Base-by-base conservation (phyloP, 164 flowering plant genomes). In the Tinospora cordifolia region DNA sequence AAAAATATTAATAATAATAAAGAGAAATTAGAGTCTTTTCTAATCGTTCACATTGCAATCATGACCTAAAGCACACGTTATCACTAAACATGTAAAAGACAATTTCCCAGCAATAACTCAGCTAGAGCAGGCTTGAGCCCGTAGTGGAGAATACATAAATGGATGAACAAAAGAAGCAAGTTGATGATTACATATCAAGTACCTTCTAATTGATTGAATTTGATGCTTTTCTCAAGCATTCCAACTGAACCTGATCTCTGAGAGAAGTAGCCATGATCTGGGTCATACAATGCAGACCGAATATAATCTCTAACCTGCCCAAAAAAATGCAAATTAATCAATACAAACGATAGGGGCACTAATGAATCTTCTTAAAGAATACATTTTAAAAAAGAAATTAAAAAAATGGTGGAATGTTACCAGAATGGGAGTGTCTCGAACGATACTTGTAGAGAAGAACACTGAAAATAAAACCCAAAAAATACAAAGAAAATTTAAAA, bases 291-390 rank as follows among this genome's bases (percentile, higher is more conserved):
- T 41, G 94, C 92, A 8, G 90, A 84, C 71, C 79, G 92, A 34
- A 93, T 86, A 76, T 85, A 93, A 84, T 93, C 98, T 17, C 98
- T 78, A 67, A 93, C 98, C 98, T 93, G 72, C 63, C 36, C 36
- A 54, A 38, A 41, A 54, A 62, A 44, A 63, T 24, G 2, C 8
- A 19, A 22, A 10, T 15, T 30, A 19, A 0, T 39, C 6, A 66
- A 8, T 19, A 54, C 21, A 14, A 0, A 66, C 39, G 19, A 72
- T 19, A 24, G 66, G 57, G 6, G 10, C 34, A 58, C 38, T 34
- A 51, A 21, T 38, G 24, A 21, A 30, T 40, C 36, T 30, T 8
- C 62, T 49, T 21, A 44, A 44, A 44, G 14, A 30, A 66, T n/a
- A n/a, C n/a, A n/a, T n/a, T n/a, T n/a, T n/a, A 39, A 38, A 67